Base-by-base conservation (phyloP, 495 filamentous ascomycete genomes). In the Penicillium nucicola region DNA sequence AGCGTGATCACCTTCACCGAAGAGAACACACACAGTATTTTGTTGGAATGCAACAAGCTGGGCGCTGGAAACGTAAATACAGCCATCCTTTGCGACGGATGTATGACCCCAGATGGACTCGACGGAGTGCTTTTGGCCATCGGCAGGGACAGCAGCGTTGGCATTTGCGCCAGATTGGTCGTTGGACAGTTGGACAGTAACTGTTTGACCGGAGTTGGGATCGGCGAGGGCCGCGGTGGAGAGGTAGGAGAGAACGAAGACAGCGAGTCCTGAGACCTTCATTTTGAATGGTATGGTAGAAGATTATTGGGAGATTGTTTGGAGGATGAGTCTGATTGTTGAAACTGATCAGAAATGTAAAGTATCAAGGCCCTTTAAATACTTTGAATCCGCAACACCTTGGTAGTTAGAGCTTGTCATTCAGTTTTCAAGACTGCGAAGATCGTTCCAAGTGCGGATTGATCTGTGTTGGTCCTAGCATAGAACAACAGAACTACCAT, bases 171-270 rank as follows among this genome's bases (percentile, higher is more conserved):
- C 60, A 2, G 53, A 55, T 8, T 60, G 43, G 12, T 63, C 60
- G 14, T 63, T 60, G 34, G 56, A 50, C 17, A 63, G 60, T 35
- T 63, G 60, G 17, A 63, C 28, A 2, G 50, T 57, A 19, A 49
- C 56, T 6, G 28, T 8, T 4, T 37, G 1, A 3, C 1, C 6
- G 17, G 22, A 4, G 18, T 22, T 2, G 6, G 10, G 2, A 3
- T 25, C n/a, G 12, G 39, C 39, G 4, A 42, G 22, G 14, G 12
- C 20, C 7, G 22, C 4, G 2, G 39, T 30, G n/a, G 39, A 12
- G n/a, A 42, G 22, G 39, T 12, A 42, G 39, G 39, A n/a, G 12
- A 42, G 20, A 9, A 42, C 8, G 22, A 42, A 25, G 13, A 23
- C n/a, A 42, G 39, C 8, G 7, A 42, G 39, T n/a, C 6, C 8